phyloP scores from a whole-genome alignment of 2,329 filamentous ascomycete genomes.

The Alternaria gaisen region DNA sequence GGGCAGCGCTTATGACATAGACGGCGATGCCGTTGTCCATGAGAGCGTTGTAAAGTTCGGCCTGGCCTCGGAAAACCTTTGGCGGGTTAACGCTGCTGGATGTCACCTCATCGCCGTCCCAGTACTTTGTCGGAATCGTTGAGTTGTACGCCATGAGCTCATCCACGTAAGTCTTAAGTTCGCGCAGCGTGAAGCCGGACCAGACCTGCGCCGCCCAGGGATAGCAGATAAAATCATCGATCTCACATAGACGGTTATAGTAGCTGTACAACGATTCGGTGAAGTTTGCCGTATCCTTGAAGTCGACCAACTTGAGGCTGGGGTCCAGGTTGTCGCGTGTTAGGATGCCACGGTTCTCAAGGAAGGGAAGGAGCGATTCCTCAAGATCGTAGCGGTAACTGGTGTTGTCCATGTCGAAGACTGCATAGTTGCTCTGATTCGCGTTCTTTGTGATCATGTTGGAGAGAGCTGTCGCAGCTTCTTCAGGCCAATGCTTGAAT shows the following conservation, averaged over 20 bases:
- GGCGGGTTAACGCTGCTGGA: constrained; percentile 32
- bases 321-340: constrained; percentile 42
- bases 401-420: constrained; percentile 47
- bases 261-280: constrained; percentile 44
- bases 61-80: constrained; percentile 37
- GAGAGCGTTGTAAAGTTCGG: constrained; percentile 40
- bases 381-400: constrained; percentile 43
- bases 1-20: constrained; percentile 41
- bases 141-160: constrained; percentile 41
- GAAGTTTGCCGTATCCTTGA: constrained; percentile 45
- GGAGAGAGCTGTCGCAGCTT: constrained; percentile 36
- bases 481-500: constrained; percentile 38
- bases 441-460: constrained; percentile 42
- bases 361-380: constrained; percentile 41
- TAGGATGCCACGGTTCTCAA: constrained; percentile 44
- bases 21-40: constrained; percentile 43
- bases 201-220: constrained; percentile 43
- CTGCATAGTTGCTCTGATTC: constrained; percentile 43
- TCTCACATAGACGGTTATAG: constrained; percentile 42
- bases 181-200: constrained; percentile 37
- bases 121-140: constrained; percentile 35
- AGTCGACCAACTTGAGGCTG: constrained; percentile 40
- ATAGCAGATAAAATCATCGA: constrained; percentile 43
- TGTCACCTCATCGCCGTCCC: constrained; percentile 38
- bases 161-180: constrained; percentile 40